Evolutionary conservation across 2,329 filamentous ascomycete species (phyloP), one percentile per base, ranked within the genome.

Genomic region (Metarhizium rileyi): DNA sequence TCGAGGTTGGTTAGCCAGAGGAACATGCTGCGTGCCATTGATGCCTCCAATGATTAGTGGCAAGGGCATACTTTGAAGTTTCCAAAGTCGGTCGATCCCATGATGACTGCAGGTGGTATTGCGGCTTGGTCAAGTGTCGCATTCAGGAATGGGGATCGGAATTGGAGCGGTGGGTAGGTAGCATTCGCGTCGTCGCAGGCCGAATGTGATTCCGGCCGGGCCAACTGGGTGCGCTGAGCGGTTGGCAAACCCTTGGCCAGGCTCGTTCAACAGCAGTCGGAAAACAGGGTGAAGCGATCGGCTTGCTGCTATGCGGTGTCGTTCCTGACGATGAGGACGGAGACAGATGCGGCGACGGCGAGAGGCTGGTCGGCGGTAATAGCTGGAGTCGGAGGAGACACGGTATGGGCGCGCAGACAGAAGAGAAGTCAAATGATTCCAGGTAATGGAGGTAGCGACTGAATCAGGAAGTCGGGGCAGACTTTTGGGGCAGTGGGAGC

Each of bases 41-140:
- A 5, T 18, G 22, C 22, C 36, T n/a, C 22, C 14, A 18, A 25
- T 9, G 7, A 42, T 2, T 7, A 18, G 38, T 14, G 16, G 9
- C 14, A 25, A n/a, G 43, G 26, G 36, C 64, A 48, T 71, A 81
- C 78, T 61, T 77, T 64, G 57, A 82, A 82, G 58, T 81, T 79
- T 53, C 78, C 78, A 64, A 81, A 82, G 48, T 76, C 70, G 54
- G 78, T 81, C 54, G 76, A 79, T 57, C 77, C 78, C 78, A 81
- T 81, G 63, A 64, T 67, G 61, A 61, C 56, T 61, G 57, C 53
- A 50, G 53, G 59, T 55, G 56, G 53, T 56, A 55, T 52, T 58
- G 56, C 26, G 40, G 46, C 26, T 28, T 47, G 46, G 42, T 42
- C 52, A 41, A 35, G 44, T 10, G 27, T 51, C 44, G 35, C 49